phyloP scores from a whole-genome alignment of 441 rosid genomes.

The Lepidium campestre region DNA sequence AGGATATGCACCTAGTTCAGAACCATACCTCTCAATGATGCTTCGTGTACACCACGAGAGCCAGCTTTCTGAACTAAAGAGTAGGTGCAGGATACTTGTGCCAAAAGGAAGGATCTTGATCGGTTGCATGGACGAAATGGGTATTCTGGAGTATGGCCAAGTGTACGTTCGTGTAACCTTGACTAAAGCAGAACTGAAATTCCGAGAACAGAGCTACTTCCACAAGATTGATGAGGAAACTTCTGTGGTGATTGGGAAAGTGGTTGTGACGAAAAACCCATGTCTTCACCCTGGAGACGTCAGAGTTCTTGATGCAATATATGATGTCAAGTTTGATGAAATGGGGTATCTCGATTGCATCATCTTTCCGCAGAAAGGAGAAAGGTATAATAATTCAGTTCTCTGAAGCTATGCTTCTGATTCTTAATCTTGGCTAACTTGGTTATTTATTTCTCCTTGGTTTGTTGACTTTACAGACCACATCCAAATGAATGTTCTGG shows the following conservation, averaged over 20 bases:
- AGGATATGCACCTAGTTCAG: constrained; percentile 65
- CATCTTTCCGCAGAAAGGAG: constrained; percentile 82
- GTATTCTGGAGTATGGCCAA: constrained; percentile 76
- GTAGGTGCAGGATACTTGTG: constrained; percentile 69
- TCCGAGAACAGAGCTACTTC: constrained; percentile 47
- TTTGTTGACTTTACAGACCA: constrained; percentile 49
- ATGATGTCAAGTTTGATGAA: constrained; percentile 53
- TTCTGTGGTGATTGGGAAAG: constrained; percentile 59
- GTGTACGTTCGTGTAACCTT: constrained; percentile 66
- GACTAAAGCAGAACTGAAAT: constrained; percentile 58
- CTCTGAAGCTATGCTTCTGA: not conserved
- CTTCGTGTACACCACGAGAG: constrained; percentile 67
- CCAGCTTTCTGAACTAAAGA: constrained; percentile 60
- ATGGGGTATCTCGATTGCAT: constrained; percentile 68
- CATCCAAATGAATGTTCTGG: constrained; percentile 99
- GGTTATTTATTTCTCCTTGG: not conserved
- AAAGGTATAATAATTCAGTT: constrained; percentile 40
- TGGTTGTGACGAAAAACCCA: constrained; percentile 88
- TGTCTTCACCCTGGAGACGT: constrained; percentile 96
- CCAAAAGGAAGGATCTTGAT: constrained; percentile 77
- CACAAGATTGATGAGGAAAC: constrained; percentile 59
- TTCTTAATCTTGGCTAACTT: not conserved
- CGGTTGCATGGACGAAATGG: constrained; percentile 85
- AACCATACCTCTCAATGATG: constrained; percentile 89
- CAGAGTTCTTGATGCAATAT: constrained; percentile 82